A percentile compares a stretch with the other conserved stretches of the same genome.
phyloP scores from a whole-genome alignment of 768 basidiomycete genomes.

The Austroboletus festivus region DNA sequence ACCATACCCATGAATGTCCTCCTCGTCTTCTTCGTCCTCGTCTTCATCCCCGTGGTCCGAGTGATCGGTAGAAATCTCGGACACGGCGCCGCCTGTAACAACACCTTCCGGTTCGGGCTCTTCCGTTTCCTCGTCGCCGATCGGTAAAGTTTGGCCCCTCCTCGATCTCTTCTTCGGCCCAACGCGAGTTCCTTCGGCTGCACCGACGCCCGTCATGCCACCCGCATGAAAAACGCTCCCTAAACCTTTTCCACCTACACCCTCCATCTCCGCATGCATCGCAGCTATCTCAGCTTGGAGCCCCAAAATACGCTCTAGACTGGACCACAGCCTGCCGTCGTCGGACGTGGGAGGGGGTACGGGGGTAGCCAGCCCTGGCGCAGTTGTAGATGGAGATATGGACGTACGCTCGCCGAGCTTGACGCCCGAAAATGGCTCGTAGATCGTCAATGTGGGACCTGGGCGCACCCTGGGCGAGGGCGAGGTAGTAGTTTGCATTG shows the following conservation, averaged over 20 bases:
- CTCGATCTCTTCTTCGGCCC: slow-evolving; percentile 20
- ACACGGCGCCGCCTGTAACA: slow-evolving; percentile 11
- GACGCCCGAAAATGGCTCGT: slow-evolving; percentile 34
- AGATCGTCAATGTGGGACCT: slow-evolving; percentile 19
- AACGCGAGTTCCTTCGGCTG: slow-evolving; percentile 13
- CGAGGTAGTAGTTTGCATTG: slow-evolving; percentile 3
- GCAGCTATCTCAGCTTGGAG: slow-evolving; percentile 69
- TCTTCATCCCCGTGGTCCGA: slow-evolving; percentile 37
- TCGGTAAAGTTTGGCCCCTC: slow-evolving; percentile 36
- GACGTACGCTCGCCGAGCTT: slow-evolving; percentile 21
- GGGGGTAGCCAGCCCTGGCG: slow-evolving; percentile 3
- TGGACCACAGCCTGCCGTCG: slow-evolving; percentile 61
- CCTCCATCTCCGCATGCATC: slow-evolving; percentile 77
- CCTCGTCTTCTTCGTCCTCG: slow-evolving; percentile 33
- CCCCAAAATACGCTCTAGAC: slow-evolving; percentile 65
- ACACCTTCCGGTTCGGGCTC: slow-evolving; percentile 14
- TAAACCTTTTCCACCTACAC: slow-evolving; percentile 31
- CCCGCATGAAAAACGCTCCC: slow-evolving; percentile 7
- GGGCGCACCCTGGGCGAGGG: background rate
- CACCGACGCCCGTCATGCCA: background rate
- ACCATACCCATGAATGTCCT: slow-evolving; percentile 53
- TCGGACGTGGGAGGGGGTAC: slow-evolving; percentile 15
- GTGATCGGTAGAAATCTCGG: slow-evolving; percentile 24
- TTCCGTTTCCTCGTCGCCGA: slow-evolving; percentile 27
- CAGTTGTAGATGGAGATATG: slow-evolving; percentile 4